Evolutionary conservation across 495 filamentous ascomycete genomes (phyloP).

Genomic region (Lentithecium fluviatile): DNA sequence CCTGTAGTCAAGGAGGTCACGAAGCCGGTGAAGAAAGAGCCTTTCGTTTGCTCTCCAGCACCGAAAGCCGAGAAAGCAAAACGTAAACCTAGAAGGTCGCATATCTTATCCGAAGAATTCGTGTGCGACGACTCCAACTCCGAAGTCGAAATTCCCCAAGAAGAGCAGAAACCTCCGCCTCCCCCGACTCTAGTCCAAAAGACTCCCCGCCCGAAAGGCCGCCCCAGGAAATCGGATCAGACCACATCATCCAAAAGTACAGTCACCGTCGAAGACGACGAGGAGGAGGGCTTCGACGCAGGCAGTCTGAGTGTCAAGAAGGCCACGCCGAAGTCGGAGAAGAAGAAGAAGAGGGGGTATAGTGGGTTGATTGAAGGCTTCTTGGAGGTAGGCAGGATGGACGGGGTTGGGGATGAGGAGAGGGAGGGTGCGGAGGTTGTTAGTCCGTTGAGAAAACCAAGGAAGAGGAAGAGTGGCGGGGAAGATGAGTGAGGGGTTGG

Average conservation of each 20-base stretch:
- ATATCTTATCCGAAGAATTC: not conserved
- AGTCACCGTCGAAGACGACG: not conserved
- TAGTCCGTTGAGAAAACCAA: not conserved
- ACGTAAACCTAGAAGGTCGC: not conserved
- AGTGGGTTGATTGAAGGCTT: not conserved
- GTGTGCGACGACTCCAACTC: not conserved
- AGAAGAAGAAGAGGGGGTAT: not conserved
- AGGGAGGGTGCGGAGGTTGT: not conserved
- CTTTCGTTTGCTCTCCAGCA: not conserved
- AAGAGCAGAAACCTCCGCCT: not conserved
- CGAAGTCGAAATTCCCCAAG: not conserved
- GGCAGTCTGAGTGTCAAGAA: not conserved
- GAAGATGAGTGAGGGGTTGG: not conserved
- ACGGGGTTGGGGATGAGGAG: not conserved
- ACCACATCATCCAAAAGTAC: not conserved
- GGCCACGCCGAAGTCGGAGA: not conserved
- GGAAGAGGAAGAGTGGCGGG: not conserved
- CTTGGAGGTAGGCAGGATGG: not conserved
- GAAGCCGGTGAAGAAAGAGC: no score
- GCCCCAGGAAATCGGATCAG: not conserved
- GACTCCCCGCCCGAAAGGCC: not conserved
- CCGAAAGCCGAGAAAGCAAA: not conserved
- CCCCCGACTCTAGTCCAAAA: no score
- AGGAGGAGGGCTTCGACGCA: not conserved
- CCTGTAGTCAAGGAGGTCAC: no score